Evolutionary conservation across 2,329 filamentous ascomycete species (phyloP).

Genomic region (Diaporthe aspalathi): DNA sequence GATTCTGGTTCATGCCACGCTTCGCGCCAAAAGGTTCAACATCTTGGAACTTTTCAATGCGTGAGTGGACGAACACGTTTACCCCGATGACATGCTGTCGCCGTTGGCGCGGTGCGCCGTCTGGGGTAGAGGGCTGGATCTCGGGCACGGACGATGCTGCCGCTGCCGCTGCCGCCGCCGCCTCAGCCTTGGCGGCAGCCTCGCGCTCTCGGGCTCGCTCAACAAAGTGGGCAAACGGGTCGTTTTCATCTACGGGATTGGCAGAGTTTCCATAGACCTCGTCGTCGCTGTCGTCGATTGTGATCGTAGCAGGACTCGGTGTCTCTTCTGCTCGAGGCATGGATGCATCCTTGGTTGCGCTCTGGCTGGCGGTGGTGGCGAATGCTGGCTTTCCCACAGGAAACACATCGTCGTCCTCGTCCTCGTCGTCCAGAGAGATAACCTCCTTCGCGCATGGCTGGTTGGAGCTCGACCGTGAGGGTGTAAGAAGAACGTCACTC

Average conservation of each 20-base stretch:
- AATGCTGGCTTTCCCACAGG: neutral
- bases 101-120: neutral
- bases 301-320: constrained; percentile 35
- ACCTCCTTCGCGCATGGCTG: constrained; percentile 27
- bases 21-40: constrained; percentile 37
- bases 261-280: constrained; percentile 18
- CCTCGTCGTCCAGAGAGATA: constrained; percentile 43
- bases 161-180: constrained; percentile 40
- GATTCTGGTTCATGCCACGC: constrained; percentile 32
- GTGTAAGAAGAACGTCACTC: constrained; percentile 26
- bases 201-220: constrained; percentile 53
- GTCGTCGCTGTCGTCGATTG: constrained; percentile 41
- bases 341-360: constrained; percentile 34
- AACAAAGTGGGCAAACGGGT: constrained; percentile 60
- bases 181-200: constrained; percentile 43
- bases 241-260: constrained; percentile 50
- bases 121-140: constrained; percentile 5
- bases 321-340: constrained; percentile 16
- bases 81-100: constrained; percentile 47
- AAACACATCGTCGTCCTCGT: constrained; percentile 39
- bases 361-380: constrained; percentile 4
- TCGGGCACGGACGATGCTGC: constrained; percentile 41
- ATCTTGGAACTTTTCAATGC: constrained; percentile 60
- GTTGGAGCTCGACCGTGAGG: constrained; percentile 32
- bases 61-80: constrained; percentile 75